Evolutionary conservation across 2,329 filamentous ascomycete genomes (phyloP).

Genomic region (Venturia effusa): DNA sequence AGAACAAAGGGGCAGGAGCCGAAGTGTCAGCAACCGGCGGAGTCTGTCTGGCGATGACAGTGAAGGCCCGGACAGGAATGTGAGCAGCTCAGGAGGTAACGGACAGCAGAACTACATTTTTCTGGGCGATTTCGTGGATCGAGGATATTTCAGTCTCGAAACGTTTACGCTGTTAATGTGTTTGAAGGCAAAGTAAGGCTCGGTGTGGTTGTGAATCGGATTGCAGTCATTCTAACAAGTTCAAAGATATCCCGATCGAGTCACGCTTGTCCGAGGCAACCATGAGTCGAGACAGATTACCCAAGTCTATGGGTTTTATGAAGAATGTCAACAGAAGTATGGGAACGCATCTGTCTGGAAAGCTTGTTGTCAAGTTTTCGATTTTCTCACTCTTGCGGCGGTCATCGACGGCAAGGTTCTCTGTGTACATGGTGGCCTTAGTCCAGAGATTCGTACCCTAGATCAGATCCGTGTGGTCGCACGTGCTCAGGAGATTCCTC

Average conservation of each 20-base stretch:
- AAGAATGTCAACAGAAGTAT: slow-evolving; percentile 97
- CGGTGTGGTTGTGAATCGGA: neutral
- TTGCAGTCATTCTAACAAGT: slow-evolving; percentile 11
- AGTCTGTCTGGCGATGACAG: slow-evolving; percentile 29
- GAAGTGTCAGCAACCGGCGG: slow-evolving; percentile 27
- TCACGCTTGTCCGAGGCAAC: slow-evolving; percentile 67
- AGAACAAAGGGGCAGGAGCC: slow-evolving; percentile 35
- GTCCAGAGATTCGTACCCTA: slow-evolving; percentile 89
- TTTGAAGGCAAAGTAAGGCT: slow-evolving; percentile 55
- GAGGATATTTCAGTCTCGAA: slow-evolving; percentile 64
- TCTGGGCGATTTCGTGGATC: slow-evolving; percentile 62
- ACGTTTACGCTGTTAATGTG: slow-evolving; percentile 64
- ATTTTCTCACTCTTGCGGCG: slow-evolving; percentile 93
- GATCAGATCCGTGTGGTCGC: slow-evolving; percentile 78
- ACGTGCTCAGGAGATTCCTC: slow-evolving; percentile 84
- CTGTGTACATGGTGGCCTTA: slow-evolving; percentile 93
- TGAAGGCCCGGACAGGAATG: slow-evolving; percentile 27
- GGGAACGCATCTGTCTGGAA: slow-evolving; percentile 99
- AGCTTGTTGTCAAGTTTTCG: slow-evolving; percentile 97
- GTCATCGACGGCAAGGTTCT: slow-evolving; percentile 99
- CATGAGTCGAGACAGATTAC: slow-evolving; percentile 99
- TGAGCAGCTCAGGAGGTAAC: slow-evolving; percentile 33
- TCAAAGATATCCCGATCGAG: slow-evolving; percentile 55
- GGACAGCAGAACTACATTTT: slow-evolving; percentile 62
- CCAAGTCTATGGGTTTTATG: slow-evolving; percentile 98